Evolutionary conservation across 768 basidiomycete species (phyloP).

Genomic region (Lactarius sp.): DNA sequence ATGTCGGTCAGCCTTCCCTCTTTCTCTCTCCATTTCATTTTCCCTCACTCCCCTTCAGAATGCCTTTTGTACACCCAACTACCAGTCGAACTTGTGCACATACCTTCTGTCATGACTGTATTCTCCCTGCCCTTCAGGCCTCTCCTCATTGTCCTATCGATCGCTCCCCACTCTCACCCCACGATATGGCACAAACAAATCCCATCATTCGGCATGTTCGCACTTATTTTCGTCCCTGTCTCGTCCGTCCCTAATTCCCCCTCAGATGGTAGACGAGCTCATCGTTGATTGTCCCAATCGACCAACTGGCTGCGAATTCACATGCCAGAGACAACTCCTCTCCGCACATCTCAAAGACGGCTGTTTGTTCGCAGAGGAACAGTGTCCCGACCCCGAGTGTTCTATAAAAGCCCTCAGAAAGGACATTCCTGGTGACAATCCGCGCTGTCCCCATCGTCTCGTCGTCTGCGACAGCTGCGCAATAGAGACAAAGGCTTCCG

Average conservation of each 20-base stretch:
- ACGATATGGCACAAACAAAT: slow-evolving; percentile 62
- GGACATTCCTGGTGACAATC: slow-evolving; percentile 32
- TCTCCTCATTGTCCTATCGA: slow-evolving; percentile 81
- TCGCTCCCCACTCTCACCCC: slow-evolving; percentile 55
- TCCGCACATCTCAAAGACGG: slow-evolving; percentile 54
- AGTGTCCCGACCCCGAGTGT: slow-evolving; percentile 48
- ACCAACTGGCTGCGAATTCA: slow-evolving; percentile 53
- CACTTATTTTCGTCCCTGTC: slow-evolving; percentile 18
- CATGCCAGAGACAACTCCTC: slow-evolving; percentile 64
- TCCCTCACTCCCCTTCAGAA: slow-evolving; percentile 33
- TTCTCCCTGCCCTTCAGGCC: slow-evolving; percentile 60
- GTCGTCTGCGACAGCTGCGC: slow-evolving; percentile 30
- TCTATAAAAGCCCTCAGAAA: slow-evolving; percentile 40
- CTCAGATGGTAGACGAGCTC: slow-evolving; percentile 79
- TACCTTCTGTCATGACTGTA: slow-evolving; percentile 85
- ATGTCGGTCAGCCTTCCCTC: slow-evolving; percentile 14
- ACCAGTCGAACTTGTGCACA: slow-evolving; percentile 74
- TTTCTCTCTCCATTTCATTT: background rate
- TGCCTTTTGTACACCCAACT: slow-evolving; percentile 71
- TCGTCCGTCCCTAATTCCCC: background rate
- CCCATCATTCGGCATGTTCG: slow-evolving; percentile 72
- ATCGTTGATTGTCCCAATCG: slow-evolving; percentile 65
- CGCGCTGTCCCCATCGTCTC: slow-evolving; percentile 36
- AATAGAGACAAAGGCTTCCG: slow-evolving; percentile 38
- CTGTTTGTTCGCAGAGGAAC: slow-evolving; percentile 53